These are phyloP conservation scores for Clohesyomyces aquaticus DNA, from an alignment of 495 filamentous ascomycete species.

Conservation along the genomic window DNA sequence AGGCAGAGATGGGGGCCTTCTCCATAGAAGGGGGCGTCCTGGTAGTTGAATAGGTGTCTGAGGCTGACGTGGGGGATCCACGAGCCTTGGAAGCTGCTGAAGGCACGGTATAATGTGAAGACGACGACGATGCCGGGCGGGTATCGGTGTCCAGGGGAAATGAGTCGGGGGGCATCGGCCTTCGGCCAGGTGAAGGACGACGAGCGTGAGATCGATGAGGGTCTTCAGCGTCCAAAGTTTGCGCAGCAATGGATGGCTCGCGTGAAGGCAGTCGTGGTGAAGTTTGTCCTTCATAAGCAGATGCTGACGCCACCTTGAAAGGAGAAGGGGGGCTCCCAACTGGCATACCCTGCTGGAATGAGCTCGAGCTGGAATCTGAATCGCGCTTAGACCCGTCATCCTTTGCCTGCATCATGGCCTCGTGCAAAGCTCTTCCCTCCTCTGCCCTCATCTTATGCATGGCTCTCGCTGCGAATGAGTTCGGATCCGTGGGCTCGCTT, in stretches of 20 bases:
- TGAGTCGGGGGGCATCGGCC: constrained; percentile 17
- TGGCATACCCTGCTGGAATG: constrained; percentile 23
- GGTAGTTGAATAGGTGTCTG: constrained; percentile 12
- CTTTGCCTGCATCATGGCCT: constrained; percentile 4
- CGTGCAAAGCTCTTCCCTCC: constrained; percentile 69
- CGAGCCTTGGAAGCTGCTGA: constrained; percentile 21
- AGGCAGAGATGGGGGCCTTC: constrained; percentile 6
- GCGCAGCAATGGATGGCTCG: neutral
- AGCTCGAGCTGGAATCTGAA: constrained; percentile 29
- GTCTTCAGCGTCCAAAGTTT: constrained; percentile 10
- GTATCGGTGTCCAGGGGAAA: constrained; percentile 30
- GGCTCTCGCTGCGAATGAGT: constrained; percentile 57
- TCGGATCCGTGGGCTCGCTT: constrained; percentile 31
- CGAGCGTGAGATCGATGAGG: constrained; percentile 30
- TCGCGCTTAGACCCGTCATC: constrained; percentile 16
- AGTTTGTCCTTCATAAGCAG: constrained; percentile 12
- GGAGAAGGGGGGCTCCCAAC: constrained; percentile 17
- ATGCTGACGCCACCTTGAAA: neutral
- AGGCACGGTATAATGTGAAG: constrained; percentile 32
- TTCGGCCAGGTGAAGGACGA: constrained; percentile 21
- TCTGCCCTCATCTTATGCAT: constrained; percentile 75
- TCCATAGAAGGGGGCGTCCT: neutral
- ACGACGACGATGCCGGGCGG: constrained; percentile 28
- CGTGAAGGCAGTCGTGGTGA: constrained; percentile 17
- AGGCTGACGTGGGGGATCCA: constrained; percentile 9